Conservation (phyloP, 176 grass and related monocot genomes). For the Ampelocalamus luodianensis region DNA sequence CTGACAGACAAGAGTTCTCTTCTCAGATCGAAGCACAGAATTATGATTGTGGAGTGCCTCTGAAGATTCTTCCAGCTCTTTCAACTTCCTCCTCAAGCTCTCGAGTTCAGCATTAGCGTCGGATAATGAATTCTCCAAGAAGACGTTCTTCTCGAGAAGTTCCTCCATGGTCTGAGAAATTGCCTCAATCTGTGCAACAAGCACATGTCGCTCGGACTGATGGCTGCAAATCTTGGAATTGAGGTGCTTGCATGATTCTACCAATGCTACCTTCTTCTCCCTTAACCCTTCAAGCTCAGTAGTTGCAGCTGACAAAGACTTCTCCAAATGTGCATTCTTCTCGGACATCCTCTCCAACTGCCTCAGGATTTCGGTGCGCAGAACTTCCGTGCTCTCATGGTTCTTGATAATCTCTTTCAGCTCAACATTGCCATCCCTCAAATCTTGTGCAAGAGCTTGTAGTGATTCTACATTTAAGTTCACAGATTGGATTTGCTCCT, state of each 20-base stretch:
- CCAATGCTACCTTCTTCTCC: conserved; percentile 54
- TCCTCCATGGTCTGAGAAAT: conserved; percentile 71
- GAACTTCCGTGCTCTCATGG: conserved; percentile 54
- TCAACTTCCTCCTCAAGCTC: conserved; percentile 55
- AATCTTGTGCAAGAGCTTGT: conserved; percentile 62
- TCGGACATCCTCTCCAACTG: conserved; percentile 68
- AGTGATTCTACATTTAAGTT: conserved; percentile 70
- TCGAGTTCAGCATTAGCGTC: conserved; percentile 71
- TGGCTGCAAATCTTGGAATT: conserved; percentile 58
- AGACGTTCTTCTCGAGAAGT: conserved; percentile 60
- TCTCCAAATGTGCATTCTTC: conserved; percentile 63
- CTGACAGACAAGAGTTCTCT: conserved; percentile 66
- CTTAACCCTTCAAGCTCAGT: conserved; percentile 65
- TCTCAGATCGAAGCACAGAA: conserved; percentile 60
- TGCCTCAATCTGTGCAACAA: conserved; percentile 61
- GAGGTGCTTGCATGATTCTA: conserved; percentile 67
- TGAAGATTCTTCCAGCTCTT: conserved; percentile 61
- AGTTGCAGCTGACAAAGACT: conserved; percentile 66
- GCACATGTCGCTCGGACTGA: conserved; percentile 56
- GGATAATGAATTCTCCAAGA: conserved; percentile 84
- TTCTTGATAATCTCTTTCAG: conserved; percentile 79
- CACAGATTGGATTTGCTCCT: conserved; percentile 72
- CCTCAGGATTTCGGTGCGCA: conserved; percentile 61
- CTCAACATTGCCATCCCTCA: conserved; percentile 79
- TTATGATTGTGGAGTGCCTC: conserved; percentile 55